Base-by-base conservation (phyloP, 306 rosid species). In the Casuarina glauca region DNA sequence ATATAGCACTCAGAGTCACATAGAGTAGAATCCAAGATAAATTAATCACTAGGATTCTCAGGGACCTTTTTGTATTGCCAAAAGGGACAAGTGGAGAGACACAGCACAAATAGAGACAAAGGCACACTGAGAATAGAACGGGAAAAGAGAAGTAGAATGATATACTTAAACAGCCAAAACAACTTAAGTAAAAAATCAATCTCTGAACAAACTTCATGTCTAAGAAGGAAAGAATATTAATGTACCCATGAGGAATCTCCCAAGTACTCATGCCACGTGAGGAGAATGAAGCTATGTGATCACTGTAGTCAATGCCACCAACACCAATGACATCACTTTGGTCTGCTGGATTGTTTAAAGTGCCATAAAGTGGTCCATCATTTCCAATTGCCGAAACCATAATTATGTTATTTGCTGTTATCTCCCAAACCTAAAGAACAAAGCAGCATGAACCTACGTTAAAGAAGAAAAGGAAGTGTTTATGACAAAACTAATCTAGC, bases 381-480 rank as follows among this genome's bases (percentile, higher is more conserved):
- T 95, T 95, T 79, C 99, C 99, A 84, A 95, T 95, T 58, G 99
- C 99, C 42, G 99, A 95, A 74, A 93, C 97, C 99, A 95, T 92
- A 73, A 95, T 92, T 75, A 95, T 93, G 71, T 95, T 93, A 86
- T 86, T 93, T 78, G 99, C 97, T 54, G 99, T 95, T 77, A 95
- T 89, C 82, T 95, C 99, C 99, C 99, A 95, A 70, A 93, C 89
- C 99, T 93, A 87, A 63, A 64, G 60, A 84, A 86, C 78, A 88
- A 81, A 72, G 80, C 19, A 70, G 71, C 81, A 73, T n/a, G 38
- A 79, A 78, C 58, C 78, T 70, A 44, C 70, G 75, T 52, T 73
- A 73, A 79, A 80, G 44, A 67, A 67, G n/a, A 8, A 66, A 9
- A 36, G n/a, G n/a, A 42, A 16, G 71, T 17, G 49, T 41, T 10